Conservation (phyloP, 2,329 filamentous ascomycete genomes). For the Venturia oleaginea region DNA sequence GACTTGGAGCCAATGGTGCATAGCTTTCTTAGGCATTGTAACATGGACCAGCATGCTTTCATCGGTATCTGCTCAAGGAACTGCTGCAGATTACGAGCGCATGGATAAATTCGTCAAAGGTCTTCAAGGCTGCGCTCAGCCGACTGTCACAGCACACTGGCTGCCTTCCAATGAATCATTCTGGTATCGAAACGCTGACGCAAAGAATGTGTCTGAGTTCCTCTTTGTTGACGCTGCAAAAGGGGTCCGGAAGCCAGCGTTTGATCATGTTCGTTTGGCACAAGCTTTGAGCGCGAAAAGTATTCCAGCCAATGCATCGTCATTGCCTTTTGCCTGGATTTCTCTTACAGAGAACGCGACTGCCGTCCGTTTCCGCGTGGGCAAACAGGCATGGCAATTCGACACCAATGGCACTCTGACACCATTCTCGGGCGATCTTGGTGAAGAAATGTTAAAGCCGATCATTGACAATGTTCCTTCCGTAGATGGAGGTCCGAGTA, state of each 20-base stretch:
- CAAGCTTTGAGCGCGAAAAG: conserved; percentile 15
- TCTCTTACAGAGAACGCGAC: conserved; percentile 11
- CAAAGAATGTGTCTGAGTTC: conserved; percentile 13
- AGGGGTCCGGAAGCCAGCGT: conserved; percentile 15
- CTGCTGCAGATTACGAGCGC: background rate
- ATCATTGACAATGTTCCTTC: conserved; percentile 11
- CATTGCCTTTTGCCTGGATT: conserved; percentile 18
- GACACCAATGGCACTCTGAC: conserved; percentile 13
- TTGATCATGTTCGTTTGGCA: conserved; percentile 18
- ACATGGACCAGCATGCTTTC: background rate
- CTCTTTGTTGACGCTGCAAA: conserved; percentile 16
- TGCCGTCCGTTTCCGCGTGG: conserved; percentile 17
- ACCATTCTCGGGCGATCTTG: conserved; percentile 14
- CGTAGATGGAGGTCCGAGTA: conserved; percentile 9
- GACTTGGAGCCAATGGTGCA: background rate
- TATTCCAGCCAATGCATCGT: conserved; percentile 16
- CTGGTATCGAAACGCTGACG: conserved; percentile 16
- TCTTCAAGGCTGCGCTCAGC: background rate
- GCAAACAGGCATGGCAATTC: conserved; percentile 18
- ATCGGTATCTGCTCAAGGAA: background rate
- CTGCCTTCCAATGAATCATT: conserved; percentile 15
- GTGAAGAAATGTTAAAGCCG: conserved; percentile 12
- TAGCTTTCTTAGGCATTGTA: background rate
- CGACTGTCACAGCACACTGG: conserved; percentile 15
- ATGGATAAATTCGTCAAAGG: background rate